Percentiles rank a stretch among this genome's conserved stretches.
Evolutionary conservation across 1,139 yeast genomes (phyloP).

Genomic region (Hanseniaspora uvarum): DNA sequence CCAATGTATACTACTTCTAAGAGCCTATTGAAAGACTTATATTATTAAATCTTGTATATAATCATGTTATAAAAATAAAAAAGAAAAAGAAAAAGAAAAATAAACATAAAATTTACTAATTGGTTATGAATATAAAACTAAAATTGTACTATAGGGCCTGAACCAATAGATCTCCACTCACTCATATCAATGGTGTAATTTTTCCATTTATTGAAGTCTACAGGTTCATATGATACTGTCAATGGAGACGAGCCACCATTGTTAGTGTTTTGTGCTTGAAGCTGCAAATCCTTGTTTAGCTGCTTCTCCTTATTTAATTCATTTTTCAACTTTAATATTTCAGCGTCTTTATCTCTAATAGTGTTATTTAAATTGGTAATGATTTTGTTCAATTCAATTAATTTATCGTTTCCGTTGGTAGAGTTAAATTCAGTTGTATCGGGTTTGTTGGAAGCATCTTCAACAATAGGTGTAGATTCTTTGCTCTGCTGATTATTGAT

Average conservation of each 20-base stretch:
- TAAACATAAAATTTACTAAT: not conserved
- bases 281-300: not conserved
- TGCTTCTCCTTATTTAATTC: conserved; percentile 20
- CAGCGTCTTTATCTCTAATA: conserved; percentile 19
- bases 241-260: not conserved
- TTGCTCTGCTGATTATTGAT: conserved; percentile 22
- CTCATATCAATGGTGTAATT: conserved; percentile 85
- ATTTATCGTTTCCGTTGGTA: not conserved
- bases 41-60: conserved; percentile 1
- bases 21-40: conserved; percentile 2
- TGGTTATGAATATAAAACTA: conserved; percentile 23
- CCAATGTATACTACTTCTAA: conserved; percentile 11
- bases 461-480: not conserved
- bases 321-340: conserved; percentile 22
- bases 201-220: conserved; percentile 51
- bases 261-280: conserved; percentile 6
- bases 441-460: not conserved
- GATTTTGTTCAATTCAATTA: not conserved
- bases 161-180: conserved; percentile 58
- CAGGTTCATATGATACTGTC: conserved; percentile 21
- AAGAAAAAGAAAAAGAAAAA: not conserved
- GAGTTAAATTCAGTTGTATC: not conserved
- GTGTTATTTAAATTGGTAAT: not conserved
- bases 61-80: not conserved
- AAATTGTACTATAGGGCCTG: conserved; percentile 48